These are phyloP conservation scores for Leptosphaerulina australis DNA, from an alignment of 2,329 filamentous ascomycete species.

Conservation along the genomic window DNA sequence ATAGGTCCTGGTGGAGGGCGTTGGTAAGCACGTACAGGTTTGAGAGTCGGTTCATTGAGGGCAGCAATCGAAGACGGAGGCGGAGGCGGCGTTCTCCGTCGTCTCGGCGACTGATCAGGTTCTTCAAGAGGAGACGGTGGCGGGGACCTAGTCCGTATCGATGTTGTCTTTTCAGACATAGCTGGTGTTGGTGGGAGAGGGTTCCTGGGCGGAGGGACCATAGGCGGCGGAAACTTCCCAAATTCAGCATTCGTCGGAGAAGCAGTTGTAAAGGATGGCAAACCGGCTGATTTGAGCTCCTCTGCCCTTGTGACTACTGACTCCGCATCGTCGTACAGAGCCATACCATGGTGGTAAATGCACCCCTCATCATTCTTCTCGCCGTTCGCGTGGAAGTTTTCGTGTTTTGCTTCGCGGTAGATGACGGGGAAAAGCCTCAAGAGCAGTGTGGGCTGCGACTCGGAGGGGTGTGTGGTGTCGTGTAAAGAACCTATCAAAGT, in stretches of 20 bases:
- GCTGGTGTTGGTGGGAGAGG: conserved; percentile 33
- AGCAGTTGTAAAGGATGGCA: conserved; percentile 45
- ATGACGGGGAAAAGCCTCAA: conserved; percentile 60
- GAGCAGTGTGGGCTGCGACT: conserved; percentile 52
- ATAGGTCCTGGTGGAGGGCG: conserved; percentile 39
- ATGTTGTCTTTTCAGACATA: conserved; percentile 21
- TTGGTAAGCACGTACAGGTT: conserved; percentile 28
- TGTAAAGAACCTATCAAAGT: conserved; percentile 35
- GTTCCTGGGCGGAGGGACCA: conserved; percentile 42
- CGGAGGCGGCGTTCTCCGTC: conserved; percentile 25
- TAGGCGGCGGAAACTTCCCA: conserved; percentile 47
- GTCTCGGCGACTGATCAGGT: conserved; percentile 20
- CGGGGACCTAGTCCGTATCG: conserved; percentile 23
- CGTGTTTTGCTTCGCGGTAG: conserved; percentile 58
- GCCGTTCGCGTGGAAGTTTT: conserved; percentile 49
- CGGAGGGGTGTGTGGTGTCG: conserved; percentile 30
- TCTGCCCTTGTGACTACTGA: conserved; percentile 41
- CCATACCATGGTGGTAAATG: conserved; percentile 57
- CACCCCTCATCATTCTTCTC: conserved; percentile 55
- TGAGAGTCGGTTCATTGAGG: conserved; percentile 15
- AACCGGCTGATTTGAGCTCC: conserved; percentile 48
- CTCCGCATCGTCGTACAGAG: conserved; percentile 57
- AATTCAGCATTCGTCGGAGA: conserved; percentile 48
- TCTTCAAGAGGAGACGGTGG: conserved; percentile 26
- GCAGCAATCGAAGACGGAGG: conserved; percentile 31